Conservation (phyloP, 805 yeast species). For the Torulaspora gathmanii region DNA sequence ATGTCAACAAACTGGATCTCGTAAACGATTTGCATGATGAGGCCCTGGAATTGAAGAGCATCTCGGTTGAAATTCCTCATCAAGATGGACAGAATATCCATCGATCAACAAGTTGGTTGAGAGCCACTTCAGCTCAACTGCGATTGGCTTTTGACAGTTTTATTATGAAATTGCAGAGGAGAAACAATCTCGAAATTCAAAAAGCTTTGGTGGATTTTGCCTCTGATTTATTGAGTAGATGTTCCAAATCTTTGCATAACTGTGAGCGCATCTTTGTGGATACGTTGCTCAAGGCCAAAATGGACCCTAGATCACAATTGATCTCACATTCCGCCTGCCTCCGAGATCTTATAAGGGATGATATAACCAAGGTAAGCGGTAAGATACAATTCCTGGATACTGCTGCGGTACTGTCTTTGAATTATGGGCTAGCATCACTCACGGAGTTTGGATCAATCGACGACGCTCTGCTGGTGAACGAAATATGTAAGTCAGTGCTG, state of each 20-base stretch:
- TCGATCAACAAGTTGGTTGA: conserved; percentile 52
- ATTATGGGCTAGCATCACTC: conserved; percentile 13
- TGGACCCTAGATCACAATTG: conserved; percentile 14
- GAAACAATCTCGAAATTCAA: conserved; percentile 22
- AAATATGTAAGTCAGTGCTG: conserved; percentile 5
- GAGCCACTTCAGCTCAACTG: conserved; percentile 48
- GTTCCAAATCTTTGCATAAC: conserved; percentile 17
- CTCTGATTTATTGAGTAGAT: conserved; percentile 13
- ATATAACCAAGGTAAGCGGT: conserved; percentile 7
- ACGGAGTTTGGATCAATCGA: not conserved
- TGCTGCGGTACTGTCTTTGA: conserved; percentile 9
- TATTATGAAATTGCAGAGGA: conserved; percentile 23
- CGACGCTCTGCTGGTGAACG: conserved; percentile 8
- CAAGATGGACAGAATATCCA: conserved; percentile 25
- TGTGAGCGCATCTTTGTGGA: conserved; percentile 21
- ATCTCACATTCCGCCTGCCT: conserved; percentile 4
- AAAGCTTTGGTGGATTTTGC: conserved; percentile 15
- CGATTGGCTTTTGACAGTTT: conserved; percentile 42
- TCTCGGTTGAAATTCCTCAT: conserved; percentile 11
- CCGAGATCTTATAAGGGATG: conserved; percentile 7
- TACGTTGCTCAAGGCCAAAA: conserved; percentile 13
- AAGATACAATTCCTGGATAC: conserved; percentile 17
- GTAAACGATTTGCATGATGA: conserved; percentile 16
- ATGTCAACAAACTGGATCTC: conserved; percentile 14
- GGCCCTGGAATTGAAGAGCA: conserved; percentile 11